Base-by-base conservation (phyloP, 306 rosid species). In the Quillaja saponaria region DNA sequence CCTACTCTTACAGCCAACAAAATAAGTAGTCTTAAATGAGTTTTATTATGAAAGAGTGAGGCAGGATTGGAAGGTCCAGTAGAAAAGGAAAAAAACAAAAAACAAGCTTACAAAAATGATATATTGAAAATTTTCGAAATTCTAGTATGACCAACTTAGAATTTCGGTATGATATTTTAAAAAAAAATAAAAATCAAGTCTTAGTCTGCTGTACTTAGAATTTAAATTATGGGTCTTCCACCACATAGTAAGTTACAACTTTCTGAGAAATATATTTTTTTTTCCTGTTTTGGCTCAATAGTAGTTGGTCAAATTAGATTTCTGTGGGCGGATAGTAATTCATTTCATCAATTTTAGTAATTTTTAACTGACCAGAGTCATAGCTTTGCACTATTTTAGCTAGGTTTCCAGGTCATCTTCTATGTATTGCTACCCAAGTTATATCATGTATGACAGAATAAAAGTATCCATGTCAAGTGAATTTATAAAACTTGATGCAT, bases 291-390 rank as follows among this genome's bases (percentile, higher is more conserved):
- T 35, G 34, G 39, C 44, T 34, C n/a, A 58, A 42, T 17, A 35
- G 33, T 47, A 70, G n/a, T n/a, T n/a, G n/a, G n/a, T n/a, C n/a
- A n/a, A n/a, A 39, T 61, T 3, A 18, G 44, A 61, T 14, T 28
- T 31, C 37, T 31, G 56, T 19, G 34, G 51, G n/a, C 31, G 6
- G 45, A 52, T 72, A 34, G 47, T 34, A 44, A 38, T 44, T 35
- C 58, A 13, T 51, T 62, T 56, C 63, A 49, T 9, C 49, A 33
- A 48, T 62, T 68, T 55, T 55, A 56, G 46, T 25, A 38, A 21
- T 13, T 45, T 41, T 34, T 48, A 17, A 38, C 10, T 20, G 69
- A n/a, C 13, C 17, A 45, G 54, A 35, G 42, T 28, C 60, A 53
- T 25, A 25, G 41, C 8, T 55, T 74, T 34, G 44, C 41, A 60